Base-by-base conservation (phyloP, 495 filamentous ascomycete species). In the Schizothecium vesticola region DNA sequence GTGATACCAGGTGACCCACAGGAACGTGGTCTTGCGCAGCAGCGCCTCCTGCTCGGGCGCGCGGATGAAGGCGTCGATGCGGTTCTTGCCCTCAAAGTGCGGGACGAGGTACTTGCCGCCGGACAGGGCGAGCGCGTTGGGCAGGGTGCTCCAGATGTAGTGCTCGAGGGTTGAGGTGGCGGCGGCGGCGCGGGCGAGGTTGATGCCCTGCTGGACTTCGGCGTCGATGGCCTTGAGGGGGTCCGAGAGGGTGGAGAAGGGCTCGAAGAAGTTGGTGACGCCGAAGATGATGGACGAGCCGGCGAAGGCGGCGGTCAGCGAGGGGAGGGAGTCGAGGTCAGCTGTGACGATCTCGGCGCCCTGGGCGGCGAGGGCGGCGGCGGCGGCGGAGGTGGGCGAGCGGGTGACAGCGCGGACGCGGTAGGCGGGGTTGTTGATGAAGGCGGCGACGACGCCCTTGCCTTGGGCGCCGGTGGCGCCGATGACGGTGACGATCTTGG, bases 401-500 rank as follows among this genome's bases (percentile, higher is more conserved):
- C 88, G 82, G 1, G 86, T 88, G 33, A 90, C 80, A 61, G 78
- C 88, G 26, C 87, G 84, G 64, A 91, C 73, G 24, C 74, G 73
- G 76, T 82, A 91, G 36, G 75, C 71, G 1, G 87, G 74, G 74
- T 88, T 79, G 29, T 78, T 73, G n/a, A 88, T 78, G 56, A 90
- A 78, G 26, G 74, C 70, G 56, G 80, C 75, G 56, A 89, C 79
- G 25, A 90, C 82, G 12, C 85, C 86, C 19, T 83, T 80, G 61
- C 88, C 89, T 72, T 90, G 88, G 57, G 81, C 81, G 69, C 89
- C 87, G 29, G 89, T 90, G 13, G 86, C 85, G 33, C 87, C 87
- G 74, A 90, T 86, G 22, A 91, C 78, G 28, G 83, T 83, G 75
- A 90, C 77, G 70, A 86, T 70, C 64, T 71, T 76, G 60, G 66